phyloP scores from a whole-genome alignment of 768 basidiomycete genomes.

The Imleria badia region DNA sequence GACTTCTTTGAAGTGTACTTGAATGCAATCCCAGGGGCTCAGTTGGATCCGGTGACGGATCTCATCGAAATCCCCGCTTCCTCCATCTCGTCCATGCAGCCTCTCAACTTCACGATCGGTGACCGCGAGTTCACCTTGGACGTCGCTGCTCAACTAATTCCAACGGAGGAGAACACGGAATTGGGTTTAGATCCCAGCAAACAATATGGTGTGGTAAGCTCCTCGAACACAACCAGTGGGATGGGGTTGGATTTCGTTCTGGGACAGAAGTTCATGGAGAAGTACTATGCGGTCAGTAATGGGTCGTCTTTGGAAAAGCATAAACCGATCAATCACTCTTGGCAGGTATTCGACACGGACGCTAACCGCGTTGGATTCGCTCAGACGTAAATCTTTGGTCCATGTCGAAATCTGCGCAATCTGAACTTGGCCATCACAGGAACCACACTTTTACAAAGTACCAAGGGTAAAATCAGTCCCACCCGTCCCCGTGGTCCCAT shows the following conservation, averaged over 20 bases:
- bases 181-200: conserved; percentile 11
- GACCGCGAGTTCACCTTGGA: conserved; percentile 13
- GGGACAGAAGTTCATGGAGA: not conserved
- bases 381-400: not conserved
- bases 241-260: not conserved
- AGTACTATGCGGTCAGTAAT: not conserved
- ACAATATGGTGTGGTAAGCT: conserved; percentile 10
- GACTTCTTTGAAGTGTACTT: conserved; percentile 17
- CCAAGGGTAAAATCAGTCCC: too few species aligned
- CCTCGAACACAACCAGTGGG: not conserved
- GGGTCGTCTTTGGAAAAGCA: not conserved
- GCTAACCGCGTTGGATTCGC: not conserved
- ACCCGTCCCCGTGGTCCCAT: too few species aligned
- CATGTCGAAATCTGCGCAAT: too few species aligned
- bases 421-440: too few species aligned
- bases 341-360: not conserved
- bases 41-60: not conserved
- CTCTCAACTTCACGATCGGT: conserved; percentile 15
- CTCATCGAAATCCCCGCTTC: conserved; percentile 14
- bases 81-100: conserved; percentile 14
- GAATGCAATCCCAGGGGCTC: conserved; percentile 15
- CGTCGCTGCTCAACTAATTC: conserved; percentile 21
- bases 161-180: conserved; percentile 10
- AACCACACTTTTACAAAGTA: too few species aligned
- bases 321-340: not conserved